Evolutionary conservation across 176 grass and related monocot genomes (phyloP).

Genomic region (Oryza nivara): DNA sequence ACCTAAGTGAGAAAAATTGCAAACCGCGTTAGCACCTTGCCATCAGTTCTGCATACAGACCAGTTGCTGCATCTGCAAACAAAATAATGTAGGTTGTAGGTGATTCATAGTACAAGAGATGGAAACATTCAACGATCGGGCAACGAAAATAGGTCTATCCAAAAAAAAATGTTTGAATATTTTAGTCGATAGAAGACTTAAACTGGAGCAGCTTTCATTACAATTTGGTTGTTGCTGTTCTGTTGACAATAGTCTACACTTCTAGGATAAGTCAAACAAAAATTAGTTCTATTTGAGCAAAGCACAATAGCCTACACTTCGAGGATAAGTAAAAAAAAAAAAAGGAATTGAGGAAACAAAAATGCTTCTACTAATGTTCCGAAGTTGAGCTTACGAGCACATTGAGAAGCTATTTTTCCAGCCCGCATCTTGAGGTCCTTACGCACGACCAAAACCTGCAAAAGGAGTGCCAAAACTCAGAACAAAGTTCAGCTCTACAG

Average conservation of each 20-base stretch:
- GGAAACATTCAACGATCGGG: no score
- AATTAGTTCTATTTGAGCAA: not conserved
- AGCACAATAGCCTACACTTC: not conserved
- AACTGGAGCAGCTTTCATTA: not conserved
- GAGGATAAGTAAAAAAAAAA: not conserved
- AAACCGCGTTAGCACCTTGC: slow-evolving; percentile 73
- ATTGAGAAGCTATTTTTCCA: slow-evolving; percentile 97
- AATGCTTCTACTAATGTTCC: not conserved
- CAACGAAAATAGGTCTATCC: no score
- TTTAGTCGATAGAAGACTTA: no score
- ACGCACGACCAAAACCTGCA: slow-evolving; percentile 89
- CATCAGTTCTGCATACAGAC: slow-evolving; percentile 75
- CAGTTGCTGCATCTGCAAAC: slow-evolving; percentile 89
- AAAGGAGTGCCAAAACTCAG: not conserved
- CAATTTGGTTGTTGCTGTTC: not conserved
- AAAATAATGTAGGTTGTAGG: slow-evolving; percentile 12
- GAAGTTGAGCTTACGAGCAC: slow-evolving; percentile 62
- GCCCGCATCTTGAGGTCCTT: slow-evolving; percentile 92
- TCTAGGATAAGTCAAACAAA: not conserved
- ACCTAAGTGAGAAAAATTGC: slow-evolving; percentile 53
- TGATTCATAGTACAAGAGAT: no score
- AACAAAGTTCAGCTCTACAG: not conserved
- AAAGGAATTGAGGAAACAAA: not conserved
- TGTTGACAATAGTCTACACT: not conserved
- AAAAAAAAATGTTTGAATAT: no score